Percentiles rank a stretch among this genome's conserved stretches.
phyloP scores from a whole-genome alignment of 306 rosid species.

The Cicer pinnatifidum region DNA sequence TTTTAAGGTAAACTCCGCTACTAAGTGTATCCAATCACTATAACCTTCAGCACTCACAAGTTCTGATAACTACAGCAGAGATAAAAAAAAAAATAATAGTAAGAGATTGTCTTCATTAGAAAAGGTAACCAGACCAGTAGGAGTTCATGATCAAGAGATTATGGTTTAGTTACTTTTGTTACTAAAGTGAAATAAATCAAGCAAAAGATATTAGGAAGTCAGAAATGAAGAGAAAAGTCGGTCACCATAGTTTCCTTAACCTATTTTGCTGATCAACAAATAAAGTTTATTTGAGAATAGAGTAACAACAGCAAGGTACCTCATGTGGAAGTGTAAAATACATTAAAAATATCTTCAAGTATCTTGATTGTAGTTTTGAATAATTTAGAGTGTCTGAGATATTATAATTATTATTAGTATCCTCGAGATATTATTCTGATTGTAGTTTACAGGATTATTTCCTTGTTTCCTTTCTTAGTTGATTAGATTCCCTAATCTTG shows the following conservation, averaged over 20 bases:
- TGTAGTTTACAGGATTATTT: neutral
- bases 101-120: conserved; percentile 33
- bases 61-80: conserved; percentile 74
- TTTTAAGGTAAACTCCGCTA: conserved; percentile 91
- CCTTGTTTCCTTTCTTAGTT: neutral
- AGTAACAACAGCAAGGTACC: neutral
- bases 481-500: neutral
- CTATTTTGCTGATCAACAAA: neutral
- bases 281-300: neutral
- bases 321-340: neutral
- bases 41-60: conserved; percentile 88
- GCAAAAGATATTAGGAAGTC: conserved; percentile 13
- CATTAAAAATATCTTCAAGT: neutral
- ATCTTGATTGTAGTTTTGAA: neutral
- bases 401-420: neutral
- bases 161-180: neutral
- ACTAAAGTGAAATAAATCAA: conserved; percentile 16
- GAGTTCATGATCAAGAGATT: neutral
- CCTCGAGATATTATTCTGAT: neutral
- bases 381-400: neutral
- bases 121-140: conserved; percentile 11
- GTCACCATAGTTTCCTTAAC: neutral
- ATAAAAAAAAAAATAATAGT: neutral
- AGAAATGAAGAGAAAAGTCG: conserved; percentile 15
- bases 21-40: conserved; percentile 91